Evolutionary conservation across 305 asterid genomes (phyloP).

Genomic region (Plantago rigida): DNA sequence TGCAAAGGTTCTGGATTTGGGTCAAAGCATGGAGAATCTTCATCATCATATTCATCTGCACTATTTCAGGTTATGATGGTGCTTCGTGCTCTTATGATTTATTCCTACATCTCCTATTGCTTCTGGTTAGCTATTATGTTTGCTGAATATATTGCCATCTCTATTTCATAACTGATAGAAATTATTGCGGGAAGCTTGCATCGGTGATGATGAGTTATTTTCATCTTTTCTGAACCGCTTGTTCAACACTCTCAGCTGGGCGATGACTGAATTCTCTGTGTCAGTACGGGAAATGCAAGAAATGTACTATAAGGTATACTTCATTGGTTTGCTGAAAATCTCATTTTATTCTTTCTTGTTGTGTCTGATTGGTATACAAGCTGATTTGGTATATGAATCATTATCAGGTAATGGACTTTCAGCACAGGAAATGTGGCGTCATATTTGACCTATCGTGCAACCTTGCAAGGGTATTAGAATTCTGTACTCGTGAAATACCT

Average conservation of each 20-base stretch:
- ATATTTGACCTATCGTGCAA: slow-evolving; percentile 91
- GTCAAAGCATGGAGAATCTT: slow-evolving; percentile 70
- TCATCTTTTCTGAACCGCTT: slow-evolving; percentile 81
- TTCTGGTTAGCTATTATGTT: slow-evolving; percentile 16
- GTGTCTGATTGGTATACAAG: neutral
- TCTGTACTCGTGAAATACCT: slow-evolving; percentile 79
- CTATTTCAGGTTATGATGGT: slow-evolving; percentile 51
- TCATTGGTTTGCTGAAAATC: slow-evolving; percentile 1
- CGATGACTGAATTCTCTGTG: slow-evolving; percentile 93
- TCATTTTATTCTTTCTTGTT: slow-evolving; percentile 1
- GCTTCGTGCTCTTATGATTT: slow-evolving; percentile 16
- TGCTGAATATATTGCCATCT: slow-evolving; percentile 16
- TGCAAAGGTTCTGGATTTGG: slow-evolving; percentile 85
- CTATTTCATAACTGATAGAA: slow-evolving; percentile 34
- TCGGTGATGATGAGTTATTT: slow-evolving; percentile 54
- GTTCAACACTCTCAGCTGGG: slow-evolving; percentile 90
- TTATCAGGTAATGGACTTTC: slow-evolving; percentile 71
- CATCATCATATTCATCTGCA: slow-evolving; percentile 62
- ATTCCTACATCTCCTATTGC: neutral
- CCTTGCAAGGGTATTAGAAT: slow-evolving; percentile 82
- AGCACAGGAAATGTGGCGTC: slow-evolving; percentile 77
- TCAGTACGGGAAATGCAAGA: slow-evolving; percentile 94
- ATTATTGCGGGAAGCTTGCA: slow-evolving; percentile 80
- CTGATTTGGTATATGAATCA: slow-evolving; percentile 21
- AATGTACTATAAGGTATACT: slow-evolving; percentile 56